Evolutionary conservation across 169 alveolate species (phyloP).

Genomic region (Plasmodium adleri): DNA sequence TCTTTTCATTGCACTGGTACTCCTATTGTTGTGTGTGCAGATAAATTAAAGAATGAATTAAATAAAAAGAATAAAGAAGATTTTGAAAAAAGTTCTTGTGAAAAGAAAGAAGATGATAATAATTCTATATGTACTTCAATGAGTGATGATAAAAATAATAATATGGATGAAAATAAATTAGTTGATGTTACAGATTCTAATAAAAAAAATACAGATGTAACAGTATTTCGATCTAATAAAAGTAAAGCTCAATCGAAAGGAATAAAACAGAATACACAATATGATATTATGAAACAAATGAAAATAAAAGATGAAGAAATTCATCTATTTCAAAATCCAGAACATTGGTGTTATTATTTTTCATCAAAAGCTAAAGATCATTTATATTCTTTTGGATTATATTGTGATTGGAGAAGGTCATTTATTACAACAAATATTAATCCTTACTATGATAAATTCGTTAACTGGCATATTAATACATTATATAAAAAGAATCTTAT

Average conservation of each 20-base stretch:
- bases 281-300: slow-evolving; percentile 93
- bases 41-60: slow-evolving; percentile 91
- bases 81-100: neutral
- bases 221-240: slow-evolving; percentile 87
- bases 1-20: slow-evolving; percentile 99
- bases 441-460: slow-evolving; percentile 96
- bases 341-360: slow-evolving; percentile 98
- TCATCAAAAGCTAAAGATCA: slow-evolving; percentile 96
- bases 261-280: slow-evolving; percentile 89
- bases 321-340: slow-evolving; percentile 95
- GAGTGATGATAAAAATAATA: neutral
- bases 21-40: slow-evolving; percentile 99
- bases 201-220: slow-evolving; percentile 65
- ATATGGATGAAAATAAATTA: neutral
- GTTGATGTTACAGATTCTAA: neutral
- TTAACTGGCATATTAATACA: slow-evolving; percentile 97
- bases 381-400: slow-evolving; percentile 86
- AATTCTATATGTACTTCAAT: neutral
- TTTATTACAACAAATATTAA: slow-evolving; percentile 98
- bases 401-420: slow-evolving; percentile 98
- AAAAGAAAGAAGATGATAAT: neutral
- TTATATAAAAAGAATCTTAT: slow-evolving; percentile 88
- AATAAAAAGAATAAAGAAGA: neutral
- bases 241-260: slow-evolving; percentile 91
- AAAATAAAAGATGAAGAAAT: slow-evolving; percentile 96